Percentiles rank a stretch among this genome's conserved stretches.
Conservation (phyloP, 345 rosid species). For the Anastatica hierochuntica region DNA sequence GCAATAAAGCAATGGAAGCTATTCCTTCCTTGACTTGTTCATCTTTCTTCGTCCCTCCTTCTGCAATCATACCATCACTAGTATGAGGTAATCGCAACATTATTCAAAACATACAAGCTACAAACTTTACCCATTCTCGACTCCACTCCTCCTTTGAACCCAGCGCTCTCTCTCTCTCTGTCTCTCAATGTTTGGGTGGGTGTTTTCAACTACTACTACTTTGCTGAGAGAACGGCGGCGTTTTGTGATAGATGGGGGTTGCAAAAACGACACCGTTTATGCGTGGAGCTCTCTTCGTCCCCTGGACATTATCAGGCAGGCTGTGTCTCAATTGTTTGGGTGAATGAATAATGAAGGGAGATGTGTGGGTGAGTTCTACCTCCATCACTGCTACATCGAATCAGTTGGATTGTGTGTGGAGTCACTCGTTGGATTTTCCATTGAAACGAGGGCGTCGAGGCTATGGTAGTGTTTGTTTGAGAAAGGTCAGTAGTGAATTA, state of each 20-base stretch:
- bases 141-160: too few relatives aligned
- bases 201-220: too few relatives aligned
- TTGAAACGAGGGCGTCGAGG: slow-evolving; percentile 23
- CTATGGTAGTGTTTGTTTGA: not conserved
- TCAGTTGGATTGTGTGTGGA: slow-evolving; percentile 21
- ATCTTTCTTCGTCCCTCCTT: slow-evolving; percentile 24
- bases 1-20: slow-evolving; percentile 75
- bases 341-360: slow-evolving; percentile 24
- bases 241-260: too few relatives aligned
- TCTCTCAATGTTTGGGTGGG: too few relatives aligned
- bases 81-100: too few relatives aligned
- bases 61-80: slow-evolving; percentile 10
- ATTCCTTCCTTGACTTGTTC: slow-evolving; percentile 65
- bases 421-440: not conserved
- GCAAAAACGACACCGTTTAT: too few relatives aligned
- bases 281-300: too few relatives aligned
- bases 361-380: slow-evolving; percentile 22
- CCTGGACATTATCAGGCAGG: too few relatives aligned
- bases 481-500: not conserved
- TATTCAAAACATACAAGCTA: not conserved
- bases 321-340: too few relatives aligned
- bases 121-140: slow-evolving; percentile 20
- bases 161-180: too few relatives aligned
- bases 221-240: too few relatives aligned
- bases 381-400: slow-evolving; percentile 16